Evolutionary conservation across 192 early-diverging fungal species (phyloP), one percentile per base, ranked within the genome.

Genomic region (Dispira simplex): DNA sequence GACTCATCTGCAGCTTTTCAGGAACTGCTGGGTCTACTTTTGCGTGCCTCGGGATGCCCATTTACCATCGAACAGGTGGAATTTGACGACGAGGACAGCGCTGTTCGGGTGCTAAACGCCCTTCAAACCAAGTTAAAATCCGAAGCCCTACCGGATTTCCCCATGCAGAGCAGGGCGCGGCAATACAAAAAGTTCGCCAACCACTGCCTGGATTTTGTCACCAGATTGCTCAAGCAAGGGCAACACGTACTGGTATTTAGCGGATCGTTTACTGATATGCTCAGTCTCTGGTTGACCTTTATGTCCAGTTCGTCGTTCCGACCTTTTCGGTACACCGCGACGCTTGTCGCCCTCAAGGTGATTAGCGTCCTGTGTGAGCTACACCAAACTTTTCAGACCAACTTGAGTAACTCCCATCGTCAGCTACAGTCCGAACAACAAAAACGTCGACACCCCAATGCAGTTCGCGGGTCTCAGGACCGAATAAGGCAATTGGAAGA

Each of bases 291-390:
- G 88, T 72, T 86, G 8, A 74, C 77, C 8, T 69, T 73, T 10
- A 82, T 90, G 78, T 81, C 86, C 39, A 85, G 85, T 39, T 89
- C 90, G 2, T 64, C 83, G 1, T 94, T 88, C 63, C 81, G 93
- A 18, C 90, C 93, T 12, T 91, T 98, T 70, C 77, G 96, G 6
- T 94, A 98, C 64, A 93, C 90, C 9, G 80, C 92, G 3, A 89
- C 94, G 3, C 62, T 84, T 0, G 76, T 81, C 0, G 78, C 86
- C 18, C 78, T 97, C 26, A 72, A 76, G 11, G 64, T 95, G 14
- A 75, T 85, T 47, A 72, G 77, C 2, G 77, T 76, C 8, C 76
- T 98, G 46, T 85, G 84, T 14, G 77, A 83, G n/a, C 69, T 90
- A 23, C 80, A 79, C 9, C 75, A 81, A n/a, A 75, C 73, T 46